Base-by-base conservation (phyloP, 805 yeast genomes). In the Wickerhamiella allomyrinae region DNA sequence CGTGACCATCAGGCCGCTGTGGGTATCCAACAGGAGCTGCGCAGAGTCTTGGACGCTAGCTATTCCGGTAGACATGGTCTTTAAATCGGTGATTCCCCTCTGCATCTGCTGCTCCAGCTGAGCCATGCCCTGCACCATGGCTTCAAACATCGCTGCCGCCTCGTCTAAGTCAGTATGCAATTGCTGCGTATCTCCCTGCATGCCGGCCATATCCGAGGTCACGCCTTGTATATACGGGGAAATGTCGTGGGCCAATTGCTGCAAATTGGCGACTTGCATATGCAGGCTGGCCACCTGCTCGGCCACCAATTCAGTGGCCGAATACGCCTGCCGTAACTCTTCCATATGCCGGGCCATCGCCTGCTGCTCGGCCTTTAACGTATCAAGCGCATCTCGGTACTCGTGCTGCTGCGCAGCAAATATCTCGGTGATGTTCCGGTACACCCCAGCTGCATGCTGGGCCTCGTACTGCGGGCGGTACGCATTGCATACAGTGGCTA, bases 401-500 rank as follows among this genome's bases (percentile, higher is more conserved):
- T 20, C 29, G 3, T 23, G 9, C n/a, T 36, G 29, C 9, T 36
- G 20, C 3, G 8, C 29, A 9, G 10, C 2, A 7, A 36, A n/a
- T 10, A 23, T 23, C 20, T 21, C 11, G 20, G 27, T 36, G 39
- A 36, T 23, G 29, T 36, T 36, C 20, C 25, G 25, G 36, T 42
- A 42, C 10, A 48, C 29, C 9, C 19, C 13, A 17, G 36, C 29
- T 2, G 47, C 45, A 20, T 45, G 39, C 20, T 39, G 40, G 7
- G 52, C 35, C 36, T 51, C 59, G 20, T 41, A 46, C 8, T 47
- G 48, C 1, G 49, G 51, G 21, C 42, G 46, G 38, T 50, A 46
- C 37, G 54, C 58, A 5, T 31, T 21, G 50, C 86, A 79, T 0
- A 77, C 60, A 2, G 66, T 63, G 2, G 71, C 63, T 3, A 78